Conservation (phyloP, 805 yeast species). For the Starmerella geochares region DNA sequence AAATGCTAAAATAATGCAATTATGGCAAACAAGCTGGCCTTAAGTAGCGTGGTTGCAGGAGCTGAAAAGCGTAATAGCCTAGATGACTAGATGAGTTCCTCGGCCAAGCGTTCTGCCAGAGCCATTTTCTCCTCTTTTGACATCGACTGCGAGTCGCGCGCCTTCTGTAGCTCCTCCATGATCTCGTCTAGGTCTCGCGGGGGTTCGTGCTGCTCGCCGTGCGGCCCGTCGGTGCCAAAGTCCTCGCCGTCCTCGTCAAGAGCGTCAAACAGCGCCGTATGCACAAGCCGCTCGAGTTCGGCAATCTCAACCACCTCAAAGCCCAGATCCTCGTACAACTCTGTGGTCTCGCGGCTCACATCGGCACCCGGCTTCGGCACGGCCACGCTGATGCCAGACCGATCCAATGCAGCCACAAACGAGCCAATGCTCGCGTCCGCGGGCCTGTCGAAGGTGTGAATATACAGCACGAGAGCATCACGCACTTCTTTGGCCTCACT, state of each 20-base stretch:
- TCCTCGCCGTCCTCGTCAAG: conserved; percentile 5
- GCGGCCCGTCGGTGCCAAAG: not conserved
- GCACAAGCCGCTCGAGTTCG: conserved; percentile 23
- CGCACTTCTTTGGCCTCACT: conserved; percentile 33
- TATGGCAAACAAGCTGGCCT: too few relatives aligned
- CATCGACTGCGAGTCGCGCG: conserved; percentile 24
- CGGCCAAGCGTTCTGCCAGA: conserved; percentile 31
- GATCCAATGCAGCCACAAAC: conserved; percentile 22
- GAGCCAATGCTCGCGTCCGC: conserved; percentile 14
- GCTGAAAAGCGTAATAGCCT: too few relatives aligned
- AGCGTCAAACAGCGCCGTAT: conserved; percentile 16
- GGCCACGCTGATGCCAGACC: conserved; percentile 27
- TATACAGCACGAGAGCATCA: conserved; percentile 32
- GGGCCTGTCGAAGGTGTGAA: conserved; percentile 21
- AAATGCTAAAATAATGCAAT: too few relatives aligned
- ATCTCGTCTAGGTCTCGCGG: conserved; percentile 28
- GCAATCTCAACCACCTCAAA: conserved; percentile 28
- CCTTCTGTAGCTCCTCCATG: conserved; percentile 25
- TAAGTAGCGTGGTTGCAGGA: too few relatives aligned
- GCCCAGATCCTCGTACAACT: conserved; percentile 17
- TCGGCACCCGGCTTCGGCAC: conserved; percentile 20
- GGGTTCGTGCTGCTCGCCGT: not conserved
- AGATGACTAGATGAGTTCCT: conserved; percentile 26
- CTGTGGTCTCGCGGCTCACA: not conserved
- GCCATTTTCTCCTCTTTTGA: conserved; percentile 28